These are phyloP conservation scores for Puccinia brachypodii DNA, from an alignment of 1,284 basidiomycete genomes.

Conservation along the genomic window DNA sequence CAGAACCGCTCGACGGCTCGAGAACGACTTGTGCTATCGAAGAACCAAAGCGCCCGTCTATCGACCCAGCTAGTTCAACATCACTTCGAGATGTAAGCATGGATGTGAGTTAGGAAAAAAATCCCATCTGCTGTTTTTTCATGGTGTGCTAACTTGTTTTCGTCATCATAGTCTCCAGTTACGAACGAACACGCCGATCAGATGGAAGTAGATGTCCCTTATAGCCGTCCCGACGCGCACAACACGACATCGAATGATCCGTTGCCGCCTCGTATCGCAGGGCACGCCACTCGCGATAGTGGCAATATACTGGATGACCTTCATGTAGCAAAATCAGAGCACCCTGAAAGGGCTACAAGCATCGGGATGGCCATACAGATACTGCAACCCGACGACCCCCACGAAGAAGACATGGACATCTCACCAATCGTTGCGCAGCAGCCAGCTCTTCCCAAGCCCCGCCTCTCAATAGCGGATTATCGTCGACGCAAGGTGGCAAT, in stretches of 20 bases:
- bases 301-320: not conserved
- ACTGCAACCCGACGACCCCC: no score
- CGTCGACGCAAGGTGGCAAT: slow-evolving; percentile 21
- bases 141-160: not conserved
- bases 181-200: not conserved
- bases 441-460: not conserved
- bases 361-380: not conserved
- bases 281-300: not conserved
- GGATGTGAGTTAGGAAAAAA: not conserved
- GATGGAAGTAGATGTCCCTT: not conserved
- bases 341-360: not conserved
- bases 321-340: not conserved
- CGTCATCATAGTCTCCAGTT: not conserved
- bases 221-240: not conserved
- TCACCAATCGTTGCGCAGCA: not conserved
- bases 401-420: not conserved
- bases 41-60: not conserved
- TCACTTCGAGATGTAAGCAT: not conserved
- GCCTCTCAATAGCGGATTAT: slow-evolving; percentile 38
- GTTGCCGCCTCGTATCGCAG: not conserved
- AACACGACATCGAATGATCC: not conserved
- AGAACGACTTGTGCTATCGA: not conserved
- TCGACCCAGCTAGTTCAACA: not conserved
- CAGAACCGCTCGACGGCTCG: not conserved
- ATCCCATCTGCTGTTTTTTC: not conserved